phyloP scores from a whole-genome alignment of 1,284 basidiomycete species.

The Puccinia novopanici region DNA sequence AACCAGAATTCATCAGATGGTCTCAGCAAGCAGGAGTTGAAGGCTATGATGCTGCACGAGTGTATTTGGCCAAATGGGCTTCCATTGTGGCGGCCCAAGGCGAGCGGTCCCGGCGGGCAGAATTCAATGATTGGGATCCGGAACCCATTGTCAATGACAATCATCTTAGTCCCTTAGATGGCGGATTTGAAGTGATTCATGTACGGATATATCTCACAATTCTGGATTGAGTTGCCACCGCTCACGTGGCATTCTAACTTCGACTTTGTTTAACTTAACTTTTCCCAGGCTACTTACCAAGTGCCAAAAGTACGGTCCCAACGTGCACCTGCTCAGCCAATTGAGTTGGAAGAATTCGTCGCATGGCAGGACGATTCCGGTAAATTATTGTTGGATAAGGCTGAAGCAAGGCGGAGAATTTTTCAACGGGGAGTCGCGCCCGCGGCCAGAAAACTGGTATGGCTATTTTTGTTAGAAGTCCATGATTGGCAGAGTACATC shows the following conservation, averaged over 20 bases:
- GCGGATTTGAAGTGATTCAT: constrained; percentile 45
- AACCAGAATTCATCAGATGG: constrained; percentile 52
- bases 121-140: constrained; percentile 45
- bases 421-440: constrained; percentile 70
- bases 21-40: constrained; percentile 50
- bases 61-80: constrained; percentile 96
- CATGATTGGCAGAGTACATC: constrained; percentile 70
- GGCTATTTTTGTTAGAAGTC: constrained; percentile 87
- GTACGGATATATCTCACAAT: constrained; percentile 5
- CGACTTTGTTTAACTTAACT: constrained; percentile 52
- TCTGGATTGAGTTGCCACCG: neutral
- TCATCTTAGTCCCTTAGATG: constrained; percentile 8
- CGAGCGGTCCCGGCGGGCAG: constrained; percentile 55
- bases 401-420: constrained; percentile 73
- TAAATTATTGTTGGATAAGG: constrained; percentile 67
- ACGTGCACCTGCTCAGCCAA: constrained; percentile 67
- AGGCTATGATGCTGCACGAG: constrained; percentile 83
- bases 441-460: constrained; percentile 70
- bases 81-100: constrained; percentile 71
- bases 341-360: constrained; percentile 70
- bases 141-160: constrained; percentile 10
- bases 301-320: constrained; percentile 74
- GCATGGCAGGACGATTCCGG: constrained; percentile 74
- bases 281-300: constrained; percentile 69
- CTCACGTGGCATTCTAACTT: neutral